Evolutionary conservation across 371 early-diverging fungal species (phyloP).

Genomic region (Sporodiniella umbellata): DNA sequence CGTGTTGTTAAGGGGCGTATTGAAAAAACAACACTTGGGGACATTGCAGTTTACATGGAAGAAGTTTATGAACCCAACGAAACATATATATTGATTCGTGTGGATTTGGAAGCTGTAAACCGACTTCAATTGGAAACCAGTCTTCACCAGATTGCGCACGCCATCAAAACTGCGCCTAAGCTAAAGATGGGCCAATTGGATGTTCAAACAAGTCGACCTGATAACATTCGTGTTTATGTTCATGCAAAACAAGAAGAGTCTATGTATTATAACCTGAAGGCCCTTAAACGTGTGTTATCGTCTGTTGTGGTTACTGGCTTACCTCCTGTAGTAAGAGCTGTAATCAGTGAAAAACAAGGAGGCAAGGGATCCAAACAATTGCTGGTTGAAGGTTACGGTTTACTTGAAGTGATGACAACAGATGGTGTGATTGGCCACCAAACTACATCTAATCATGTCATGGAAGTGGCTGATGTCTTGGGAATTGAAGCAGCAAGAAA

Average conservation of each 20-base stretch:
- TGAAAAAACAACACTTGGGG: slow-evolving; percentile 87
- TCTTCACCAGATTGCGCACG: slow-evolving; percentile 70
- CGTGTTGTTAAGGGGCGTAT: slow-evolving; percentile 95
- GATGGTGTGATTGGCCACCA: slow-evolving; percentile 80
- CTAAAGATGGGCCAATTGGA: slow-evolving; percentile 78
- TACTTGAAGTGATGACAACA: slow-evolving; percentile 88
- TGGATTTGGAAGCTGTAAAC: slow-evolving; percentile 79
- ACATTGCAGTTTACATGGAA: slow-evolving; percentile 90
- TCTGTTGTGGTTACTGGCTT: slow-evolving; percentile 87
- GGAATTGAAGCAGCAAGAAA: slow-evolving; percentile 85
- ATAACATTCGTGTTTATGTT: slow-evolving; percentile 74
- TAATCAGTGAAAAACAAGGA: slow-evolving; percentile 75
- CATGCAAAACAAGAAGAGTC: slow-evolving; percentile 64
- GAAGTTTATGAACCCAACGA: slow-evolving; percentile 79
- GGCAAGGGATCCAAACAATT: slow-evolving; percentile 61
- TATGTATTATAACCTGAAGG: slow-evolving; percentile 75
- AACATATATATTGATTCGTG: slow-evolving; percentile 74
- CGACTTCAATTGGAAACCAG: slow-evolving; percentile 82
- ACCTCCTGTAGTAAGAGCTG: slow-evolving; percentile 82
- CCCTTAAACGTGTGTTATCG: slow-evolving; percentile 81
- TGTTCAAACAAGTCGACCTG: slow-evolving; percentile 71
- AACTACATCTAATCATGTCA: slow-evolving; percentile 91
- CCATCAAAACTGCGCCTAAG: slow-evolving; percentile 80
- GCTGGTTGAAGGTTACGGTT: slow-evolving; percentile 94
- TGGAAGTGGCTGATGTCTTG: slow-evolving; percentile 90